Percentiles rank a stretch among this genome's conserved stretches.
Conservation (phyloP, 768 basidiomycete species). For the Russula earlei region DNA sequence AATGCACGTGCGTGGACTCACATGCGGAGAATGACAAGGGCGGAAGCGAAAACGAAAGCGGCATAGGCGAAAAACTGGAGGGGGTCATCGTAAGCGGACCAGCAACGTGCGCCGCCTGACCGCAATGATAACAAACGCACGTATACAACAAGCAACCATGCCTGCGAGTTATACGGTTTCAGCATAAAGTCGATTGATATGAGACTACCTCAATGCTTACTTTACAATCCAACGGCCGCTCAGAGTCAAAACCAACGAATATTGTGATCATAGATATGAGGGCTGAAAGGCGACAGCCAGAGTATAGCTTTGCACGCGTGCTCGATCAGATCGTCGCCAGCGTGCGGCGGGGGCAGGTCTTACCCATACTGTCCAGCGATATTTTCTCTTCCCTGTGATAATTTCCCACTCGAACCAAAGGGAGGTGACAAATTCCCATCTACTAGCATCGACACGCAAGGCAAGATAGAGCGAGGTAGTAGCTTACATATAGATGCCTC, state of each 20-base stretch:
- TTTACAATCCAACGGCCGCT: slow-evolving; percentile 1
- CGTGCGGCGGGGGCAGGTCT: neutral
- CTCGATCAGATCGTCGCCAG: neutral
- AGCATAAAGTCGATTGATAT: neutral
- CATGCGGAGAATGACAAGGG: slow-evolving; percentile 15
- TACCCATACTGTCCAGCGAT: slow-evolving; percentile 16
- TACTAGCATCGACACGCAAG: neutral
- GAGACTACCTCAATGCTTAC: neutral
- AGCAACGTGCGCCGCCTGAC: neutral
- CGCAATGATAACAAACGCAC: neutral
- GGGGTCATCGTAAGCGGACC: neutral
- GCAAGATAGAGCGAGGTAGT: neutral
- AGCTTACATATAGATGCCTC: slow-evolving; percentile 9
- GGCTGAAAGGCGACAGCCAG: slow-evolving; percentile 11
- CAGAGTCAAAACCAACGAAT: slow-evolving; percentile 11
- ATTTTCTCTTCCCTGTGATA: slow-evolving; percentile 3
- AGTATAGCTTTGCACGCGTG: slow-evolving; percentile 1
- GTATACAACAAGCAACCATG: slow-evolving; percentile 3
- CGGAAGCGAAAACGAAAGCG: slow-evolving; percentile 14
- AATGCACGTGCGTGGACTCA: neutral
- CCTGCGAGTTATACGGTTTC: neutral
- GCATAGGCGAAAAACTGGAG: slow-evolving; percentile 10
- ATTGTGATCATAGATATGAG: slow-evolving; percentile 8
- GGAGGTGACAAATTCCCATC: slow-evolving; percentile 12
- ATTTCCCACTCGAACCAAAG: slow-evolving; percentile 17